phyloP scores from a whole-genome alignment of 2,329 filamentous ascomycete genomes.

The Pseudocercospora macadamiae region DNA sequence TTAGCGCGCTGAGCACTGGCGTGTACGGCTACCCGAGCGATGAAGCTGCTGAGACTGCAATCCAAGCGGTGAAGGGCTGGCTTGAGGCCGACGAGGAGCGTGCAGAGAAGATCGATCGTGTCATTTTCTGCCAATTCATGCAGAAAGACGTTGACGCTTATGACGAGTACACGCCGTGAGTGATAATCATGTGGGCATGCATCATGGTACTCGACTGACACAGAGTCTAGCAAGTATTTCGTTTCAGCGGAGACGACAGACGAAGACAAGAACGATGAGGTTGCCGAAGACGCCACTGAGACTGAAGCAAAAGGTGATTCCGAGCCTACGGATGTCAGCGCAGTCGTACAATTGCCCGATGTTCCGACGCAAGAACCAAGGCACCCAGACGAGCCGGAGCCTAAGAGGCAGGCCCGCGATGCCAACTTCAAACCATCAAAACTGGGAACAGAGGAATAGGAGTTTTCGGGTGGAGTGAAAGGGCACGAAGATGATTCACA shows the following conservation, averaged over 20 bases:
- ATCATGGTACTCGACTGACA: conserved; percentile 6
- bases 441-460: too few species aligned
- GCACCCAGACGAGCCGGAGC: conserved; percentile 46
- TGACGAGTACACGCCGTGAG: conserved; percentile 71
- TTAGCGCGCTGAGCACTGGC: conserved; percentile 84
- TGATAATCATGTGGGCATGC: conserved; percentile 35
- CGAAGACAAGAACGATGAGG: conserved; percentile 56
- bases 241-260: conserved; percentile 43
- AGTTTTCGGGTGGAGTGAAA: too few species aligned
- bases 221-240: conserved; percentile 49
- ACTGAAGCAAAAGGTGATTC: conserved; percentile 32
- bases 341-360: conserved; percentile 51
- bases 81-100: conserved; percentile 49
- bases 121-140: conserved; percentile 86
- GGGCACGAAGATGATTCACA: too few species aligned
- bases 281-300: conserved; percentile 13
- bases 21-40: conserved; percentile 82
- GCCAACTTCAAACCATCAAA: too few species aligned
- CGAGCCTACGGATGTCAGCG: conserved; percentile 17
- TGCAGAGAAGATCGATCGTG: conserved; percentile 62
- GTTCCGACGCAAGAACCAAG: conserved; percentile 52
- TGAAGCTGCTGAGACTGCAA: conserved; percentile 73
- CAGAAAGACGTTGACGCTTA: conserved; percentile 78
- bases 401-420: conserved; percentile 57
- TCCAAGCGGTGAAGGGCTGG: conserved; percentile 62